These are phyloP conservation scores for Jamesozyma piceae DNA, from an alignment of 805 yeast species.

Conservation along the genomic window DNA sequence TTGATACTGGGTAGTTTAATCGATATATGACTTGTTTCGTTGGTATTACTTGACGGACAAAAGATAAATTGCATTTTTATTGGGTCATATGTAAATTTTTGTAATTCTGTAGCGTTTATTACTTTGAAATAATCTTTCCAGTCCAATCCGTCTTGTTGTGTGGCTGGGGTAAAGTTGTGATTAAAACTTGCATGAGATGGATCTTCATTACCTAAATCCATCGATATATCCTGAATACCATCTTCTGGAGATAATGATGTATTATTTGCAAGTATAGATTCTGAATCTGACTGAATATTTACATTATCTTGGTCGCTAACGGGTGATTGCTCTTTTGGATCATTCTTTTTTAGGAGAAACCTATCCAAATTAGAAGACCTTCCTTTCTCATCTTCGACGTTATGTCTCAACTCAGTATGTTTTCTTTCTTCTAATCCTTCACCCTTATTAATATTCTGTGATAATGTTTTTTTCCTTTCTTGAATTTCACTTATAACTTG, in stretches of 20 bases:
- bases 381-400: not conserved
- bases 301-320: not conserved
- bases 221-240: not conserved
- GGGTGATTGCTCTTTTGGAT: constrained; percentile 3
- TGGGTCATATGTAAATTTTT: constrained; percentile 52
- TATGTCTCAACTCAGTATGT: not conserved
- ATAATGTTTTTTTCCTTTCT: constrained; percentile 22
- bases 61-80: constrained; percentile 52
- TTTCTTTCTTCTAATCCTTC: not conserved
- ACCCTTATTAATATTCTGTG: not conserved
- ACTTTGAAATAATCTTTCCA: constrained; percentile 70
- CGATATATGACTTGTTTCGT: constrained; percentile 5
- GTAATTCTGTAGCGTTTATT: constrained; percentile 57
- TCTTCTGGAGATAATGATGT: constrained; percentile 3
- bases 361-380: constrained; percentile 11
- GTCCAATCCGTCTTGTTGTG: constrained; percentile 29
- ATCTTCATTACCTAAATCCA: not conserved
- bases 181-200: not conserved
- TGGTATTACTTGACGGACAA: constrained; percentile 5
- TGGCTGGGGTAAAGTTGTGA: constrained; percentile 1
- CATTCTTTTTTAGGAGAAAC: constrained; percentile 4
- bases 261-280: constrained; percentile 1
- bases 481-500: constrained; percentile 54
- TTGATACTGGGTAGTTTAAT: constrained; percentile 22
- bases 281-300: not conserved